Percentiles rank a stretch among this genome's conserved stretches.
Conservation (phyloP, 805 yeast genomes). For the Zygosaccharomyces rouxii region DNA sequence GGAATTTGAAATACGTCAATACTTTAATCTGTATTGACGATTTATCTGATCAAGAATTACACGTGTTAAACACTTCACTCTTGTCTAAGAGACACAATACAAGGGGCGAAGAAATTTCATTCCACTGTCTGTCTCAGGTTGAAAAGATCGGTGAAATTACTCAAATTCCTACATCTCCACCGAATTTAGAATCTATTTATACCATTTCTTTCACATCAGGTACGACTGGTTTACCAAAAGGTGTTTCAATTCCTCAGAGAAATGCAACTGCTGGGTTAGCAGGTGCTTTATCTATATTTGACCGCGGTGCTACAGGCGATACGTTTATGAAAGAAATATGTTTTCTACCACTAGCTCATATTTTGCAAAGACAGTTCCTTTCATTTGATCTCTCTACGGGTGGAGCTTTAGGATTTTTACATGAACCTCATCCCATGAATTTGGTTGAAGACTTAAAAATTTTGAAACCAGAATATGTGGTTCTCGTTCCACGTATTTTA, state of each 20-base stretch:
- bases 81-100: conserved; percentile 27
- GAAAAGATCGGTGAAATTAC: conserved; percentile 41
- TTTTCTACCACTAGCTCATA: conserved; percentile 58
- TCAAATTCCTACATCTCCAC: conserved; percentile 42
- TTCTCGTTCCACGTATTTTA: conserved; percentile 61
- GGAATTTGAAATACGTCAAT: conserved; percentile 41
- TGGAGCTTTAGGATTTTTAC: conserved; percentile 50
- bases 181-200: conserved; percentile 49
- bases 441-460: conserved; percentile 55
- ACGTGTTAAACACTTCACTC: conserved; percentile 31
- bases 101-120: conserved; percentile 35
- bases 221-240: conserved; percentile 72
- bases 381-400: conserved; percentile 46
- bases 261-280: conserved; percentile 49
- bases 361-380: conserved; percentile 47
- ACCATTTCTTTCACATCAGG: conserved; percentile 73
- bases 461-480: conserved; percentile 49
- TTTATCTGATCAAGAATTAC: conserved; percentile 35
- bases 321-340: conserved; percentile 35
- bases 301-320: conserved; percentile 14
- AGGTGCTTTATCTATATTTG: conserved; percentile 36
- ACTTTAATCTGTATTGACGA: conserved; percentile 55
- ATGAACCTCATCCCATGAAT: conserved; percentile 47
- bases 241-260: conserved; percentile 54
- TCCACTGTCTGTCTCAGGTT: conserved; percentile 42